These are phyloP conservation scores for Alloteropsis angusta DNA, from an alignment of 202 grass and related monocot species.

Conservation along the genomic window DNA sequence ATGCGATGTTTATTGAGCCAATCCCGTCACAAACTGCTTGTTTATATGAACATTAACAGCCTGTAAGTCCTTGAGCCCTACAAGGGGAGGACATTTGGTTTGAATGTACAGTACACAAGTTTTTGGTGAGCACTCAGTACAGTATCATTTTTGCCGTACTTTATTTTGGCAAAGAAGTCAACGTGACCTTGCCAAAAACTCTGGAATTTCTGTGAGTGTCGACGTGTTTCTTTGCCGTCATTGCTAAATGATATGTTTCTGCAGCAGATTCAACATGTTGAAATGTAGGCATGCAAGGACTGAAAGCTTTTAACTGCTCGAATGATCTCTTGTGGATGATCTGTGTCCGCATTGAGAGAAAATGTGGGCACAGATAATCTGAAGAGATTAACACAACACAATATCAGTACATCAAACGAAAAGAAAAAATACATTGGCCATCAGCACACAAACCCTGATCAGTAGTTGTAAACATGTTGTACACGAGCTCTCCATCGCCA, in stretches of 20 bases:
- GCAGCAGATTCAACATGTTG: background rate
- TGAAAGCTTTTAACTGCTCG: background rate
- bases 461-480: constrained; percentile 4
- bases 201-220: background rate
- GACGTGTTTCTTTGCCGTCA: background rate
- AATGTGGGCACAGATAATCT: background rate
- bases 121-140: background rate
- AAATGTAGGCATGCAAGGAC: background rate
- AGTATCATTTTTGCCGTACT: background rate
- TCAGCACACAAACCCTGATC: constrained; percentile 7
- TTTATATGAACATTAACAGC: constrained; percentile 6
- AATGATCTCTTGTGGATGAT: background rate
- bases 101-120: constrained; percentile 5
- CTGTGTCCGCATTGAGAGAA: background rate
- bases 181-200: background rate
- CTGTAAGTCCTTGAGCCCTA: background rate
- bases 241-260: background rate
- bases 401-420: constrained; percentile 9
- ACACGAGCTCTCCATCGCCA: constrained; percentile 1
- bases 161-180: background rate
- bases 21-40: background rate
- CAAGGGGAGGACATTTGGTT: background rate
- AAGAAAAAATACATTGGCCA: background rate
- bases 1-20: background rate
- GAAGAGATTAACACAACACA: background rate